Evolutionary conservation across 345 rosid species (phyloP), one percentile per base, ranked within the genome.

Genomic region (Viola odorata): DNA sequence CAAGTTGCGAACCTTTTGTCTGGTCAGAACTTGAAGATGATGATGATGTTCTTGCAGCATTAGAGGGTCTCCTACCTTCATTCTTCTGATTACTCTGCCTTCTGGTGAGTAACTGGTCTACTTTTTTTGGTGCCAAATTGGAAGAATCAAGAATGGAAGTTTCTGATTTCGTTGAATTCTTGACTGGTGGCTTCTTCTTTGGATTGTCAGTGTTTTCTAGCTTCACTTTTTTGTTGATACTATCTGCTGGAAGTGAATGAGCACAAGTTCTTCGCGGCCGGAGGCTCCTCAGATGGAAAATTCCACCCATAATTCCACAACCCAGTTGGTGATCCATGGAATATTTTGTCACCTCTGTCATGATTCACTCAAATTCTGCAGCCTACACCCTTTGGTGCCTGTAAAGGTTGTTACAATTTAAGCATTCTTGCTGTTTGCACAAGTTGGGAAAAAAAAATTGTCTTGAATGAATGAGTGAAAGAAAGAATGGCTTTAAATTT

Each of bases 301-400:
- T 65, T 51, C 85, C 73, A 3, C 79, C 83, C 41, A 76, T 77
- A 10, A 81, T 49, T 53, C 88, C 87, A 72, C 95, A 85, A 7
- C 87, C 88, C 37, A 74, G 10, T 51, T 65, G 73, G 41, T 56
- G 63, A 32, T 79, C 78, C 66, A 51, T 36, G 6, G 72, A 55
- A 55, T 36, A 67, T 15, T 74, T 66, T 14, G 70, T 54, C 63
- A 67, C 32, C 57, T 76, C 54, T 49, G 73, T 70, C 80, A 62
- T 66, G 32, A 9, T 53, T 57, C 45, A 16, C 37, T 50, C 49
- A 9, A 11, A 23, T 12, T 50, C 41, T 39, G 32, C 32, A 23
- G 32, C 2, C 1, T 23, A 23, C 32, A 23, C 32, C 2, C 32
- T 23, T 23, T 23, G 32, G 32, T 23, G 2, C 32, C 32, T 23